Base-by-base conservation (phyloP, 2,329 filamentous ascomycete species). In the Spiromastix sp. region DNA sequence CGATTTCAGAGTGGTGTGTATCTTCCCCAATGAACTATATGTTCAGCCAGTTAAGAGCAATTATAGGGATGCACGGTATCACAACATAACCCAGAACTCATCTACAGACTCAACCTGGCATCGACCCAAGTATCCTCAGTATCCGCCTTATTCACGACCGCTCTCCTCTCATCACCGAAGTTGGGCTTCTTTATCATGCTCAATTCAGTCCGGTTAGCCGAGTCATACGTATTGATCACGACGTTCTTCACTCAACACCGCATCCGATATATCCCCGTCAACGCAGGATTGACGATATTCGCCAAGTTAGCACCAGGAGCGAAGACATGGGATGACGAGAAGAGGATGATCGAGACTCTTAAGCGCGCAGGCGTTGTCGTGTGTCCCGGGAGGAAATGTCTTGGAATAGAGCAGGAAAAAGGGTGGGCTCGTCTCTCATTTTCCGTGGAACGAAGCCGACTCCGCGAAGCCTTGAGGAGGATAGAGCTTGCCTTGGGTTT, bases 401-500 rank as follows among this genome's bases (percentile, higher is more conserved):
- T 46, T 28, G 45, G 34, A 8, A 41, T 39, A 15, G 41, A 44
- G 8, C 38, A 27, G 13, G 48, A 47, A 15, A 49, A 48, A 29
- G 51, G 51, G 2, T 54, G 51, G 51, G 40, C 36, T n/a, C 36
- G 51, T 21, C 30, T 54, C 17, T 42, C 42, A 3, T 54, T 54
- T 38, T 39, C 50, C 2, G 34, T 51, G 2, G 39, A 45, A 11
- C 25, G 30, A 4, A 25, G 30, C n/a, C 35, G 36, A 13, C 33
- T 52, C 24, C 20, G 33, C 15, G 45, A 49, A 17, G 47, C 45
- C 10, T 32, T 51, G 15, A 15, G 26, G 19, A 38, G 44, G 17
- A 44, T 50, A 20, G 33, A 42, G 26, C 34, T 16, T 13, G 34
- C 38, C 15, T 30, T 44, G 32, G 11, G 10, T 30, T 9, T 30